phyloP scores from a whole-genome alignment of 2,329 filamentous ascomycete species.

The Phyllosticta citrichinensis region DNA sequence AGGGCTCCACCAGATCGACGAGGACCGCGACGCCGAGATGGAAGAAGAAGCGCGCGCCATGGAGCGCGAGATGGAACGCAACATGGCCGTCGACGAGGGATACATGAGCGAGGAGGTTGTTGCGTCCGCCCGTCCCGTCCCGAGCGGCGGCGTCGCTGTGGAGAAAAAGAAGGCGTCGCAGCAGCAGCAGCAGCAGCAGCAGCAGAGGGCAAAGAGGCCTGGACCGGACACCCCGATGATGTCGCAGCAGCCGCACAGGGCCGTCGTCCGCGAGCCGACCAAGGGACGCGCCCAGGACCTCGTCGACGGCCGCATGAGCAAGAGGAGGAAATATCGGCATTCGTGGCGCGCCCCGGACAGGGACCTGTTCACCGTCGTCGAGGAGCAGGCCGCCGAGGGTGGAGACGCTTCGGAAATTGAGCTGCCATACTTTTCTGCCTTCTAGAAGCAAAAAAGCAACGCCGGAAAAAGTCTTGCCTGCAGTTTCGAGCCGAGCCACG shows the following conservation, averaged over 20 bases:
- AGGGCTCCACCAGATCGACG: background rate
- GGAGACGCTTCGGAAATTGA: constrained; percentile 11
- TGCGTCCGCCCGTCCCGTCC: background rate
- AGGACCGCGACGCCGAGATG: background rate
- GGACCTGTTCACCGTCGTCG: constrained; percentile 32
- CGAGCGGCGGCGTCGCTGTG: background rate
- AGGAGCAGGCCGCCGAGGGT: constrained; percentile 26
- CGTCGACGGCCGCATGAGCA: constrained; percentile 14
- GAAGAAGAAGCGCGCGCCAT: background rate
- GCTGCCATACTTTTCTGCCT: constrained; percentile 7
- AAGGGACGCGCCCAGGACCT: constrained; percentile 29
- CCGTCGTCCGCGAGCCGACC: constrained; percentile 22
- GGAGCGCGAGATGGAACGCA: background rate
- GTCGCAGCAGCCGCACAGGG: constrained; percentile 11
- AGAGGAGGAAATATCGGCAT: constrained; percentile 20
- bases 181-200: background rate
- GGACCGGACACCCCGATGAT: background rate
- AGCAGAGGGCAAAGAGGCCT: background rate
- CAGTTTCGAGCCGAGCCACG: background rate
- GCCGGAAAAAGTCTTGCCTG: background rate
- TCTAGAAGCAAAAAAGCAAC: background rate
- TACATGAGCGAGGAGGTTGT: constrained; percentile 10
- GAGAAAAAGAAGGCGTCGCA: constrained; percentile 4
- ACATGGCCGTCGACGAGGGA: constrained; percentile 8
- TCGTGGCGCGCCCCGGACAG: constrained; percentile 33